Percentiles rank a stretch among this genome's conserved stretches.
These are phyloP conservation scores for Crotalaria pallida DNA, from an alignment of 306 rosid species.

Conservation along the genomic window DNA sequence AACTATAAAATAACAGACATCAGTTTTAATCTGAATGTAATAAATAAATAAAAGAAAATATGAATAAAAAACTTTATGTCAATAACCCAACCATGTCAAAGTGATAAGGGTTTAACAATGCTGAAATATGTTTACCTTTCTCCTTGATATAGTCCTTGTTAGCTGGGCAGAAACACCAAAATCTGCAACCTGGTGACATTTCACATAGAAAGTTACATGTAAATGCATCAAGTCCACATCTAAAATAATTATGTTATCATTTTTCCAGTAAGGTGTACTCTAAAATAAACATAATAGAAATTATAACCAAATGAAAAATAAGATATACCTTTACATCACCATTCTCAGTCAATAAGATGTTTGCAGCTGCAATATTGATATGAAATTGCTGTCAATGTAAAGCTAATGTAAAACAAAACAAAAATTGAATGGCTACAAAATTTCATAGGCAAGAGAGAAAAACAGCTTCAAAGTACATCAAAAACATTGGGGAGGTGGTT, in stretches of 20 bases:
- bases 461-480: constrained; percentile 4
- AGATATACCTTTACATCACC: constrained; percentile 92
- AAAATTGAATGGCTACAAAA: constrained; percentile 10
- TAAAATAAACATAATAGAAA: constrained; percentile 14
- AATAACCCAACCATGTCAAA: constrained; percentile 12
- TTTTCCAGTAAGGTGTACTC: constrained; percentile 13
- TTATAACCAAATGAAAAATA: constrained; percentile 10
- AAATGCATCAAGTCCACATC: constrained; percentile 25
- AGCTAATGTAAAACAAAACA: constrained; percentile 8
- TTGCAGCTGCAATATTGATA: constrained; percentile 82
- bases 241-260: constrained; percentile 18
- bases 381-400: constrained; percentile 27
- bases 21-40: background rate
- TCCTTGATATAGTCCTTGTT: constrained; percentile 96
- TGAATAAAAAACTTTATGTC: background rate
- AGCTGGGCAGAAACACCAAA: constrained; percentile 99
- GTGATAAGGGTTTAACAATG: constrained; percentile 5
- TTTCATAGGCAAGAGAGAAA: background rate
- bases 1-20: background rate
- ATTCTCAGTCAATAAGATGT: constrained; percentile 80
- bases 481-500: background rate
- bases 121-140: constrained; percentile 65
- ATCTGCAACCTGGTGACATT: constrained; percentile 81
- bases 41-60: too few species aligned
- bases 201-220: constrained; percentile 20